Evolutionary conservation across 2,329 filamentous ascomycete genomes (phyloP).

Genomic region (Microcyclospora pomicola): DNA sequence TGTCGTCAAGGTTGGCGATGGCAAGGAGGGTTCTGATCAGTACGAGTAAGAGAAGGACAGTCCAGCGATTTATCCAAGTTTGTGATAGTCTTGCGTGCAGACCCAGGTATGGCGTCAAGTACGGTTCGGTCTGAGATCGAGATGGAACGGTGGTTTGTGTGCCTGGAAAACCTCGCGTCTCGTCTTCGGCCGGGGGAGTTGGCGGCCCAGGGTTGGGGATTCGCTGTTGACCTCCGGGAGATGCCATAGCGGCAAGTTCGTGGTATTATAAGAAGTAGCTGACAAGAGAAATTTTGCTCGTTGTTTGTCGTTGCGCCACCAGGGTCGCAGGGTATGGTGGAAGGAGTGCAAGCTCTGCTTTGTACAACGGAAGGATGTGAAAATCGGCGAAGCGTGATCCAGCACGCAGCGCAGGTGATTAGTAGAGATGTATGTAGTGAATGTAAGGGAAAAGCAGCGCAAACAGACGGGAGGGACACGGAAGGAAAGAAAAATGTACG

Average conservation of each 20-base stretch:
- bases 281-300: background rate
- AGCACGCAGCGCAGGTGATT: background rate
- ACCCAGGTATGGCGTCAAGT: slow-evolving; percentile 81
- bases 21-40: slow-evolving; percentile 69
- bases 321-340: no score
- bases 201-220: slow-evolving; percentile 41
- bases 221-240: slow-evolving; percentile 40
- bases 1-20: slow-evolving; percentile 55
- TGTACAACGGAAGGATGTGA: background rate
- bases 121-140: slow-evolving; percentile 48
- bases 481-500: no score
- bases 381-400: background rate
- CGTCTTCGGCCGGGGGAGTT: slow-evolving; percentile 48
- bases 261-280: slow-evolving; percentile 17
- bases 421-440: background rate
- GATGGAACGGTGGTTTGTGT: slow-evolving; percentile 42
- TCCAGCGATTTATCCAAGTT: slow-evolving; percentile 97
- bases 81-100: slow-evolving; percentile 82
- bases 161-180: slow-evolving; percentile 47
- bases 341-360: no score
- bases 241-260: slow-evolving; percentile 28
- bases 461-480: no score
- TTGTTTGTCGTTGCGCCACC: no score
- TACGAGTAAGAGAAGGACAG: slow-evolving; percentile 72
- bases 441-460: background rate